Base-by-base conservation (phyloP, 2,329 filamentous ascomycete genomes). In the Trichoderma sp. region DNA sequence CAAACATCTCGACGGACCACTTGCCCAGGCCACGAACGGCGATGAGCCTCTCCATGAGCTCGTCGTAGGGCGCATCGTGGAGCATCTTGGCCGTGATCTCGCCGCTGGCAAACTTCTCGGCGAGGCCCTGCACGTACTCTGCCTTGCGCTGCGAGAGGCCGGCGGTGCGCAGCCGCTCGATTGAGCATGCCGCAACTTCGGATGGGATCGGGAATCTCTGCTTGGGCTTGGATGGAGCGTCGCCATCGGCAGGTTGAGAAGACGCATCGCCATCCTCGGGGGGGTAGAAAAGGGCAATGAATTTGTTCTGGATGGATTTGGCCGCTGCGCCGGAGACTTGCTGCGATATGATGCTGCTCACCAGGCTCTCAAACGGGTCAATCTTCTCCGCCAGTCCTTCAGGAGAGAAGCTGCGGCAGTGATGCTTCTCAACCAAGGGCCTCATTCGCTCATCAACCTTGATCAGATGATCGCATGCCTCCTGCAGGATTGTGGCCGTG, bases 1-100 rank as follows among this genome's bases (percentile, higher is more conserved):
- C 93, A 85, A 99, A 99, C 96, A 99, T 98, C 84, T 98, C 95
- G 15, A 97, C 94, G 62, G 91, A 95, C 96, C 96, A 98, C 68
- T 87, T 87, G 0, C 96, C 96, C 64, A 98, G 83, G 0, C 96
- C 96, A 11, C 95, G 87, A 6, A 99, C 94, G 1, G 94, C 93
- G 62, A 92, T 93, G 62, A 99, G 85, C 79, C 88, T 91, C 80
- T 92, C 88, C 74, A 98, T 85, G 8, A 99, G 87, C 75, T 97
- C 93, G 65, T 97, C 95, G 79, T 99, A 96, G 6, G 90, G 88
- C 2, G 93, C 94, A 43, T 89, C 88, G 67, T 93, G 88, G 23
- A 98, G 87, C 86, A 96, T 90, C 74, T 88, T 83, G 12, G 93
- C 91, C 58, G 88, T 92, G 67, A 98, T 84, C 76, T 95, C 93